Evolutionary conservation across 805 yeast genomes (phyloP).

Genomic region (Saccharomycodes ludwigii): DNA sequence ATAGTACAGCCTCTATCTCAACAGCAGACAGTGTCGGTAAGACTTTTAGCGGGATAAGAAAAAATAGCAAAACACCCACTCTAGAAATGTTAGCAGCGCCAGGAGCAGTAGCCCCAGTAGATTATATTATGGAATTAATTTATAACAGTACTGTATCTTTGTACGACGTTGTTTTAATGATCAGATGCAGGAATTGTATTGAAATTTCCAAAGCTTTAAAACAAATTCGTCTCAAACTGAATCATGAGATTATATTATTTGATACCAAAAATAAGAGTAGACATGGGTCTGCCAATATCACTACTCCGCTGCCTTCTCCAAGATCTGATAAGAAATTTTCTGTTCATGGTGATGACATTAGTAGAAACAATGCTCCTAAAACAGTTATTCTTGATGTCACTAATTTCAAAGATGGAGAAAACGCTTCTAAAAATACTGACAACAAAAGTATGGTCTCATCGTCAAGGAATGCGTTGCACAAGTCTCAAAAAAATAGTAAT

Average conservation of each 20-base stretch:
- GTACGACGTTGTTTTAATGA: slow-evolving; percentile 51
- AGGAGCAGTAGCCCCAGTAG: slow-evolving; percentile 42
- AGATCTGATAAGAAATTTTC: too few species aligned
- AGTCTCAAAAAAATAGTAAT: too few species aligned
- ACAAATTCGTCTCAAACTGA: slow-evolving; percentile 12
- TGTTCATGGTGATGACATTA: background rate
- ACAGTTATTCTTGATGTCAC: too few species aligned
- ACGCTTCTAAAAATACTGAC: too few species aligned
- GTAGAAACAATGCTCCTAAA: background rate
- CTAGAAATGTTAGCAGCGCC: slow-evolving; percentile 48
- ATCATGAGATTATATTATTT: slow-evolving; percentile 7
- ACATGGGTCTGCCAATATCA: background rate
- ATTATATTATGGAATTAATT: slow-evolving; percentile 42
- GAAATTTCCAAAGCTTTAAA: slow-evolving; percentile 18
- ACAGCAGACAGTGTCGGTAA: too few species aligned
- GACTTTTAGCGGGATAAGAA: too few species aligned
- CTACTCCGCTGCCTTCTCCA: too few species aligned
- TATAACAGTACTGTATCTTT: slow-evolving; percentile 50
- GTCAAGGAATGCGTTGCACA: too few species aligned
- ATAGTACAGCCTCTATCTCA: too few species aligned
- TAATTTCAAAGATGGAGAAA: too few species aligned
- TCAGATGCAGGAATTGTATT: slow-evolving; percentile 22
- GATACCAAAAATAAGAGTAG: slow-evolving; percentile 6
- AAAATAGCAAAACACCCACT: slow-evolving; percentile 33
- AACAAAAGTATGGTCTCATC: too few species aligned